Percentiles rank a stretch among this genome's conserved stretches.
These are phyloP conservation scores for Cyberlindnera saturnus DNA, from an alignment of 805 yeast genomes.

Conservation along the genomic window DNA sequence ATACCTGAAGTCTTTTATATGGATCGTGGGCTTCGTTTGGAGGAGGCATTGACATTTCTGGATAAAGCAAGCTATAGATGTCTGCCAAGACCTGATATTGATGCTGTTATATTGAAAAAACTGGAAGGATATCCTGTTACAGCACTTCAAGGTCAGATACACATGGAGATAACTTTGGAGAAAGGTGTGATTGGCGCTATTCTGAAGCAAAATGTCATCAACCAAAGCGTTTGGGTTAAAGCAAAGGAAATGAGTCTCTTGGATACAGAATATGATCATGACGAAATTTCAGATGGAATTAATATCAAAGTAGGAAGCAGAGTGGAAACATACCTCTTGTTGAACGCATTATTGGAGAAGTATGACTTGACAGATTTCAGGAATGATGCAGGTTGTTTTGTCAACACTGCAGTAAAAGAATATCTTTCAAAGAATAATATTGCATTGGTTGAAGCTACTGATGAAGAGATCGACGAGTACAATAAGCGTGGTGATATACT, in stretches of 20 bases:
- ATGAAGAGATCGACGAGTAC: conserved; percentile 10
- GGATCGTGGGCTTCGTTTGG: conserved; percentile 29
- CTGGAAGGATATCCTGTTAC: conserved; percentile 24
- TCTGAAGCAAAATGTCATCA: conserved; percentile 8
- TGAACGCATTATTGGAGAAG: conserved; percentile 10
- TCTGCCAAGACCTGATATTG: conserved; percentile 20
- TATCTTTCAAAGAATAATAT: neutral
- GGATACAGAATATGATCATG: neutral
- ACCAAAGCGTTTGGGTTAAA: conserved; percentile 4
- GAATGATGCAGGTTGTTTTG: conserved; percentile 4
- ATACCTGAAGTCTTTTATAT: conserved; percentile 34
- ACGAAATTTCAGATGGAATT: neutral
- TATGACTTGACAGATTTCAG: neutral
- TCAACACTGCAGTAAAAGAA: conserved; percentile 1
- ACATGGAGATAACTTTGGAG: conserved; percentile 10
- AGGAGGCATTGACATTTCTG: conserved; percentile 37
- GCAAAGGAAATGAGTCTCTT: conserved; percentile 6
- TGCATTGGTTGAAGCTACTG: neutral
- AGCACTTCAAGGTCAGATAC: conserved; percentile 22
- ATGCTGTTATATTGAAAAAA: conserved; percentile 13
- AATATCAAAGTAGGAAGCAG: conserved; percentile 17
- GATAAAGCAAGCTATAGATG: conserved; percentile 32
- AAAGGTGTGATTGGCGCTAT: conserved; percentile 15
- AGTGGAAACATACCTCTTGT: conserved; percentile 13
- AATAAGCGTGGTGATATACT: conserved; percentile 18